These are phyloP conservation scores for Trichoderma lentiforme DNA, from an alignment of 2,329 filamentous ascomycete genomes.

Conservation along the genomic window DNA sequence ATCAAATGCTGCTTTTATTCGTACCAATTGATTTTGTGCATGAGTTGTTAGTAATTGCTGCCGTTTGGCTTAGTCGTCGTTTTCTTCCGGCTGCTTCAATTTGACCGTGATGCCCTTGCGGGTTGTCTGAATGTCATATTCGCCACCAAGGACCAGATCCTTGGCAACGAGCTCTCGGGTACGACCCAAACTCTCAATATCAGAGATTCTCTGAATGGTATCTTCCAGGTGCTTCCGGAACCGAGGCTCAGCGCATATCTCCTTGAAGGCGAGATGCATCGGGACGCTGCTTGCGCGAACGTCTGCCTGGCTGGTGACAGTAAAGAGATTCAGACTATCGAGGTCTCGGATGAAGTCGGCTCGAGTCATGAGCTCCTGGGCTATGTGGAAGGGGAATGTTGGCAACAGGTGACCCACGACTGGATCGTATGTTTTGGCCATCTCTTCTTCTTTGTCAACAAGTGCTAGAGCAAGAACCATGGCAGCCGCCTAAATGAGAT, in stretches of 20 bases:
- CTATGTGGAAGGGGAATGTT: slow-evolving; percentile 74
- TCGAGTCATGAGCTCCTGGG: slow-evolving; percentile 90
- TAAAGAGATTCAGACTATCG: slow-evolving; percentile 92
- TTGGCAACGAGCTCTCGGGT: slow-evolving; percentile 96
- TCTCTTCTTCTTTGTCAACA: slow-evolving; percentile 72
- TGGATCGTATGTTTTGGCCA: slow-evolving; percentile 63
- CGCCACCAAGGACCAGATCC: slow-evolving; percentile 81
- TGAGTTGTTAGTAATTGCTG: background rate
- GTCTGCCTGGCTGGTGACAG: slow-evolving; percentile 80
- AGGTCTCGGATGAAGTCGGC: slow-evolving; percentile 91
- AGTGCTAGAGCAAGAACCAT: slow-evolving; percentile 91
- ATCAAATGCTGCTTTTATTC: background rate
- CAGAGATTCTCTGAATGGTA: slow-evolving; percentile 81
- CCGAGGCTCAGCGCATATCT: slow-evolving; percentile 72
- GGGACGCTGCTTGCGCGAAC: slow-evolving; percentile 92
- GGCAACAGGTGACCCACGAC: slow-evolving; percentile 72
- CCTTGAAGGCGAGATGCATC: slow-evolving; percentile 88
- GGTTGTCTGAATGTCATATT: slow-evolving; percentile 61
- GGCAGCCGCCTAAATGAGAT: slow-evolving; percentile 64
- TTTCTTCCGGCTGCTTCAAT: slow-evolving; percentile 42
- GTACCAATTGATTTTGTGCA: background rate
- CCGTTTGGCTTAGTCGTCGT: slow-evolving; percentile 17
- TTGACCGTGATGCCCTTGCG: slow-evolving; percentile 41
- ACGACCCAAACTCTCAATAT: slow-evolving; percentile 87
- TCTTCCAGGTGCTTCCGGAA: slow-evolving; percentile 81